These are phyloP conservation scores for Lonicera japonica DNA, from an alignment of 129 eudicot species.

Conservation along the genomic window DNA sequence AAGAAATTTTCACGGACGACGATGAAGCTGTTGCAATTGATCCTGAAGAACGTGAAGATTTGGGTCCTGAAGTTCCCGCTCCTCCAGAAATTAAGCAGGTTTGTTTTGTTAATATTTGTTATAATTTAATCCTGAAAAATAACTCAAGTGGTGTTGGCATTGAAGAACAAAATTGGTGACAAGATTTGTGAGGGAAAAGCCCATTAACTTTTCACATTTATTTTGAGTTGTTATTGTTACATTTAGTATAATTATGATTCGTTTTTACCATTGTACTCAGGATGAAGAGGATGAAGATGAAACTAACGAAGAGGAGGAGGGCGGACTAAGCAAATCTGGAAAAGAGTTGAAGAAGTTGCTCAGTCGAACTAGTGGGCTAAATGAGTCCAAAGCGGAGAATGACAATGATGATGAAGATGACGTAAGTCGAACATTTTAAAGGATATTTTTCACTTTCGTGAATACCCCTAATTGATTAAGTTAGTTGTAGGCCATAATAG, in stretches of 20 bases:
- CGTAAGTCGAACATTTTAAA: no score
- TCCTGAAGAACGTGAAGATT: conserved; percentile 94
- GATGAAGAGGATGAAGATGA: conserved; percentile 92
- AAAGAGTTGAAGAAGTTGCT: conserved; percentile 90
- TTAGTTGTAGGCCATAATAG: no score
- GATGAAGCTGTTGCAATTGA: conserved; percentile 85
- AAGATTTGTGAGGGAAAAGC: no score
- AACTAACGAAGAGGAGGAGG: conserved; percentile 73
- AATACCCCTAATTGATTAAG: no score
- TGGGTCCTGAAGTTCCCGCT: conserved; percentile 96
- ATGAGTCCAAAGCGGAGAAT: conserved; percentile 87
- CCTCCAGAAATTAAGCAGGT: conserved; percentile 99
- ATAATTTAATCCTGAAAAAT: background rate
- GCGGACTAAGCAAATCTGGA: conserved; percentile 94
- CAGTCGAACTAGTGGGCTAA: conserved; percentile 65
- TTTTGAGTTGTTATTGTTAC: background rate
- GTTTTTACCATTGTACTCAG: conserved; percentile 28
- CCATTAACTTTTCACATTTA: background rate
- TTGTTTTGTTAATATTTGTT: background rate
- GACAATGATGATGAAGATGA: conserved; percentile 88
- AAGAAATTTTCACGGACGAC: conserved; percentile 96
- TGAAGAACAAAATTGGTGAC: no score
- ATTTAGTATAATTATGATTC: background rate
- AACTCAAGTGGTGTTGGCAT: no score
- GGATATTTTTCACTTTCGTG: no score